Conservation (phyloP, 2,329 filamentous ascomycete species). For the Dendrostoma leiphaemia region DNA sequence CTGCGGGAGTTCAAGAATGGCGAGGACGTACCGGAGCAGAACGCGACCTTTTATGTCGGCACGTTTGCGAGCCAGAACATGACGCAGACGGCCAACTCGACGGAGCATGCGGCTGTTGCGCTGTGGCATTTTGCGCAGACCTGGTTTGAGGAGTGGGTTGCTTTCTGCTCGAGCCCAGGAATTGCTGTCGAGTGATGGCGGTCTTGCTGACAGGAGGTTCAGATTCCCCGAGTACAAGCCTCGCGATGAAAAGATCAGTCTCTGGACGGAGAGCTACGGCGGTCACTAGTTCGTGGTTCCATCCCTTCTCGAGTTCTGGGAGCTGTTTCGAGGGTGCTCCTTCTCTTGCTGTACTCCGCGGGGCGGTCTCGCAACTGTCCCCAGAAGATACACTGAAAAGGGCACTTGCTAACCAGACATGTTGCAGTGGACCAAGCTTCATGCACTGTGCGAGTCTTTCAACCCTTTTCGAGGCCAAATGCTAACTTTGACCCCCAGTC, state of each 20-base stretch:
- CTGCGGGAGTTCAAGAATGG: slow-evolving; percentile 22
- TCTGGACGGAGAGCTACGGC: slow-evolving; percentile 26
- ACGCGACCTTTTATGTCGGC: slow-evolving; percentile 17
- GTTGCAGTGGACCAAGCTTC: slow-evolving; percentile 40
- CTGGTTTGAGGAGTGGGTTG: slow-evolving; percentile 47
- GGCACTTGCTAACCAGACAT: too few relatives aligned
- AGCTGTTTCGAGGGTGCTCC: too few relatives aligned
- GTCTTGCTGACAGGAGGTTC: neutral
- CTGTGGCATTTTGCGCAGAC: slow-evolving; percentile 56
- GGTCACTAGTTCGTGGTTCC: too few relatives aligned
- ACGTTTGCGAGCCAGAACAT: slow-evolving; percentile 48
- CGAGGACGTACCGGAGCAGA: slow-evolving; percentile 14
- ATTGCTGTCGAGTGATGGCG: neutral
- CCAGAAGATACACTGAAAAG: too few relatives aligned
- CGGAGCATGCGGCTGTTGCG: slow-evolving; percentile 47
- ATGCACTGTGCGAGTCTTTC: slow-evolving; percentile 21
- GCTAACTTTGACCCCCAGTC: slow-evolving; percentile 22
- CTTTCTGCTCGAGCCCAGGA: neutral
- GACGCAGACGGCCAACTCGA: slow-evolving; percentile 42
- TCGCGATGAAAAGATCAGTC: slow-evolving; percentile 35
- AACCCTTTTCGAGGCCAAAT: neutral
- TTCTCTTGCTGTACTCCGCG: too few relatives aligned
- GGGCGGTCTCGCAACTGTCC: too few relatives aligned
- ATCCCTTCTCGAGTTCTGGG: too few relatives aligned
- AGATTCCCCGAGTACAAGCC: slow-evolving; percentile 48